Conservation (phyloP, 176 grass and related monocot species). For the Avena atlantica region DNA sequence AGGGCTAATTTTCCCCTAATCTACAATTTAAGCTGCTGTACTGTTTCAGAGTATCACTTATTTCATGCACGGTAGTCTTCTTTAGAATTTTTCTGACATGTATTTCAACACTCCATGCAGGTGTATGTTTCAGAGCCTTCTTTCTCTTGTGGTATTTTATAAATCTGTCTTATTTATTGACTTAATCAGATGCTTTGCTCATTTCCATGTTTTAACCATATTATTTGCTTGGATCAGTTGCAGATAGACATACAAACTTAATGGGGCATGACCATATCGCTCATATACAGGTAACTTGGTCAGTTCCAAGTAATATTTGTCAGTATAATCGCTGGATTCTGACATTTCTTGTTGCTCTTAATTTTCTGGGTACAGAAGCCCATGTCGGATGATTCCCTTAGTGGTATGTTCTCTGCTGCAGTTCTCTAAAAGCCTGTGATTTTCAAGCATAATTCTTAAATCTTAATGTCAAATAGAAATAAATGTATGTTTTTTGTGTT, state of each 20-base stretch:
- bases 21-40: not conserved
- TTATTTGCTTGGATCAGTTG: conserved; percentile 43
- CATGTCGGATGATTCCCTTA: conserved; percentile 46
- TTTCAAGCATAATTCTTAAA: not conserved
- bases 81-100: conserved; percentile 22
- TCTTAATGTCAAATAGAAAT: conserved; percentile 15
- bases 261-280: conserved; percentile 49
- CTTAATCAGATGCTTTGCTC: not conserved
- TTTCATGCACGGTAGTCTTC: not conserved
- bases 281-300: conserved; percentile 47
- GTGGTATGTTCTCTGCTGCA: conserved; percentile 46
- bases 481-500: not conserved
- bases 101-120: conserved; percentile 14
- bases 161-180: conserved; percentile 7
- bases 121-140: conserved; percentile 31
- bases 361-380: conserved; percentile 33
- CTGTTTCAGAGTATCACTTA: not conserved
- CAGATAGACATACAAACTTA: conserved; percentile 35
- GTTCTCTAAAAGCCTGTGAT: conserved; percentile 18
- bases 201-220: conserved; percentile 24
- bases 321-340: conserved; percentile 22
- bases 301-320: conserved; percentile 10
- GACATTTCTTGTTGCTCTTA: conserved; percentile 15
- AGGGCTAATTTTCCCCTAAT: conserved; percentile 15
- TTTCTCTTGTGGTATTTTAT: conserved; percentile 37